phyloP scores from a whole-genome alignment of 2,329 filamentous ascomycete species.

The Sclerotinia glacialis region DNA sequence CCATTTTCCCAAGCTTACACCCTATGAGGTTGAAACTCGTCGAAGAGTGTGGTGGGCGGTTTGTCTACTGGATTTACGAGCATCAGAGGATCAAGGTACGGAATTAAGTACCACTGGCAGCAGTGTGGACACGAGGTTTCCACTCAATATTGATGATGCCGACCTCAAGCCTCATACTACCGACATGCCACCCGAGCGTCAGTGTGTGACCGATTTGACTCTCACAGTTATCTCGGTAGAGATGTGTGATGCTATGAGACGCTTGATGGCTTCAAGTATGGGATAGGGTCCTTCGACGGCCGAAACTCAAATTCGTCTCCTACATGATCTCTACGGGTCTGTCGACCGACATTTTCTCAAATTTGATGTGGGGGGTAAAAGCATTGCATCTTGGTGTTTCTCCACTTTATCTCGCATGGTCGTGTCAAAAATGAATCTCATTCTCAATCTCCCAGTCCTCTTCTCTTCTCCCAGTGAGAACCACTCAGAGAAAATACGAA shows the following conservation, averaged over 20 bases:
- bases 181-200: conserved; percentile 17
- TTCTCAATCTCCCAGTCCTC: conserved; percentile 53
- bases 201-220: conserved; percentile 27
- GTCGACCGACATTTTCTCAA: conserved; percentile 47
- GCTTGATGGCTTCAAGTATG: conserved; percentile 39
- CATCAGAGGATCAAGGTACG: conserved; percentile 50
- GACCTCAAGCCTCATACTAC: conserved; percentile 39
- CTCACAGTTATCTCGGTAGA: conserved; percentile 20
- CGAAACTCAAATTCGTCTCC: conserved; percentile 46
- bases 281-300: conserved; percentile 39
- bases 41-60: conserved; percentile 53
- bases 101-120: conserved; percentile 45
- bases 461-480: conserved; percentile 44
- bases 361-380: conserved; percentile 38
- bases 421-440: conserved; percentile 53
- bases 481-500: conserved; percentile 43
- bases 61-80: conserved; percentile 47
- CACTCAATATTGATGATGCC: conserved; percentile 51
- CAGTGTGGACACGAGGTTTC: conserved; percentile 48
- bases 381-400: conserved; percentile 43
- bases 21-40: conserved; percentile 49
- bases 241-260: conserved; percentile 18
- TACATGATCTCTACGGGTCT: conserved; percentile 47
- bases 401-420: conserved; percentile 48
- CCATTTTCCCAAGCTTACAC: conserved; percentile 30